Conservation (phyloP, 2,329 filamentous ascomycete species). For the Aspergillus vadensis region DNA sequence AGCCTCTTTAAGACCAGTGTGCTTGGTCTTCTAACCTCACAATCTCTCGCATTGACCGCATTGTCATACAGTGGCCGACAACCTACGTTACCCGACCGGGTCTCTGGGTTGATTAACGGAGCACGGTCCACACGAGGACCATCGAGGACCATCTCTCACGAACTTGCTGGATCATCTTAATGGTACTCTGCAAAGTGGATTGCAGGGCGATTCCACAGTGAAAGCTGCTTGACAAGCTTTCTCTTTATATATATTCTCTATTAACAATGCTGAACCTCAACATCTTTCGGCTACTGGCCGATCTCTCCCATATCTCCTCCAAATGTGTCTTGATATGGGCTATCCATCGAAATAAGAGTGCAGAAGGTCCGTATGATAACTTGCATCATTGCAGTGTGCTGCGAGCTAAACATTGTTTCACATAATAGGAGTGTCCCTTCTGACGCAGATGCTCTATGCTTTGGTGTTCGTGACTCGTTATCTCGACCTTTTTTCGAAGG, state of each 20-base stretch:
- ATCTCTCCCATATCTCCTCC: conserved; percentile 80
- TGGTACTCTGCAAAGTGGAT: not conserved
- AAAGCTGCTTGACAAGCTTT: not conserved
- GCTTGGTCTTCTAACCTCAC: not conserved
- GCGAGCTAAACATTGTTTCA: conserved; percentile 12
- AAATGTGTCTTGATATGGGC: conserved; percentile 90
- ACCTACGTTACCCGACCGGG: not conserved
- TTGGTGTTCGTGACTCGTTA: conserved; percentile 85
- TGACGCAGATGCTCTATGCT: conserved; percentile 84
- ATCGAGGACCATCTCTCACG: not conserved
- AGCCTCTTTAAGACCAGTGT: not conserved
- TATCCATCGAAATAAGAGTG: conserved; percentile 84
- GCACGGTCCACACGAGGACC: conserved; percentile 6
- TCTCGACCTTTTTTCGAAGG: conserved; percentile 69
- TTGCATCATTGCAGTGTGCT: conserved; percentile 3
- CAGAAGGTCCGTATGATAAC: conserved; percentile 63
- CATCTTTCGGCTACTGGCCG: conserved; percentile 74
- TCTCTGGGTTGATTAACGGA: not conserved
- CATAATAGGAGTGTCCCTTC: conserved; percentile 74
- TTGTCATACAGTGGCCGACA: not conserved
- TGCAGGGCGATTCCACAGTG: not conserved
- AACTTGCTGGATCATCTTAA: not conserved
- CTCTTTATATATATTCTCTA: not conserved
- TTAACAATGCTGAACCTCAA: conserved; percentile 28
- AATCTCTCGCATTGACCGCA: not conserved